Percentiles rank a stretch among this genome's conserved stretches.
These are phyloP conservation scores for Cercophora scortea DNA, from an alignment of 495 filamentous ascomycete species.

Conservation along the genomic window DNA sequence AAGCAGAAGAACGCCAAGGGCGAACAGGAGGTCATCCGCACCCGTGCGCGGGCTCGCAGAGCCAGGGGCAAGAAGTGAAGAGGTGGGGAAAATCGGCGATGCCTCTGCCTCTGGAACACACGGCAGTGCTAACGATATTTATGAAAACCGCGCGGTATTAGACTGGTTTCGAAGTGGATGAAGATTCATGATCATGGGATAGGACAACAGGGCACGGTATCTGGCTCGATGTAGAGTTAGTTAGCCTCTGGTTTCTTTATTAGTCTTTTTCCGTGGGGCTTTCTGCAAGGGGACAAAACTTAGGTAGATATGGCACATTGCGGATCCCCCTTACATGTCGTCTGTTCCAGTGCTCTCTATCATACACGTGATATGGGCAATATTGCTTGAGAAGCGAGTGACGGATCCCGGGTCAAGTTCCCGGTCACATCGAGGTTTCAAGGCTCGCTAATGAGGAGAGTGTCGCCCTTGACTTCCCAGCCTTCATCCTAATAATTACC, in stretches of 20 bases:
- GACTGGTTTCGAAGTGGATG: neutral
- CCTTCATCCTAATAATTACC: no score
- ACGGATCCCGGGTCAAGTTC: neutral
- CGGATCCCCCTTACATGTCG: neutral
- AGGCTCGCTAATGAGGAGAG: no score
- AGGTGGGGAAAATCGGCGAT: no score
- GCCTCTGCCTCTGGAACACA: no score
- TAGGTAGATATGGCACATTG: neutral
- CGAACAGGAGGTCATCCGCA: constrained; percentile 19
- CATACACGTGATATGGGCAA: neutral
- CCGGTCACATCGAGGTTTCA: no score
- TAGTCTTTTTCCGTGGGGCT: neutral
- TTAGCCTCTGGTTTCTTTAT: constrained; percentile 3
- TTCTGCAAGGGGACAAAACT: neutral
- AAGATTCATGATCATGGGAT: neutral
- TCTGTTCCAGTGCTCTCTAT: neutral
- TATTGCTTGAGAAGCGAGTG: neutral
- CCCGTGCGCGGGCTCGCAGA: constrained; percentile 17
- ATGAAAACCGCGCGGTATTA: no score
- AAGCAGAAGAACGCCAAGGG: constrained; percentile 7
- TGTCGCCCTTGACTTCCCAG: no score
- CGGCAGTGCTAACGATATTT: no score
- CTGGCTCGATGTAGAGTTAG: neutral
- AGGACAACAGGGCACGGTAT: neutral
- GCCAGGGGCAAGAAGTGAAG: constrained; percentile 17